Percentiles rank a stretch among this genome's conserved stretches.
These are phyloP conservation scores for Mixia osmundae DNA, from an alignment of 1,284 basidiomycete genomes.

Conservation along the genomic window DNA sequence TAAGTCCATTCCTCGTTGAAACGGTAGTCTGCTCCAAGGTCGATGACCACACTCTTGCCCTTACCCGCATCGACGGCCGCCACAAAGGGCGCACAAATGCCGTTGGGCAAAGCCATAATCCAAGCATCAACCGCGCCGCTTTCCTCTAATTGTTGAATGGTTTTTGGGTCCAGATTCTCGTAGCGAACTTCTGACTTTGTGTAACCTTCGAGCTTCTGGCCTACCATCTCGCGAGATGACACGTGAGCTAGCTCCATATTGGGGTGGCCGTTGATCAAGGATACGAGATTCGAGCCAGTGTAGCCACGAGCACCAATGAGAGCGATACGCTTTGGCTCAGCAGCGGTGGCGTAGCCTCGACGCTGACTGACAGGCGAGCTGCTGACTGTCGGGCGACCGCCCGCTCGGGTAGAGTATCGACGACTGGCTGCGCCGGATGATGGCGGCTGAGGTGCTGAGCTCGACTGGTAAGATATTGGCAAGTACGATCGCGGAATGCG, in stretches of 20 bases:
- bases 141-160: conserved; percentile 69
- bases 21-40: conserved; percentile 82
- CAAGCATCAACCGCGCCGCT: conserved; percentile 75
- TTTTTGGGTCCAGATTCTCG: conserved; percentile 47
- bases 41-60: conserved; percentile 55
- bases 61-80: conserved; percentile 68
- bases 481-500: conserved; percentile 70
- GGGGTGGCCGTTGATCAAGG: conserved; percentile 63
- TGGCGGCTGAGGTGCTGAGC: conserved; percentile 3
- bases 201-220: conserved; percentile 56
- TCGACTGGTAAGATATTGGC: conserved; percentile 28
- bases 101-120: conserved; percentile 96
- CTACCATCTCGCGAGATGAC: conserved; percentile 83
- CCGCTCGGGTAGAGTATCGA: conserved; percentile 30
- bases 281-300: conserved; percentile 79
- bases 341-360: conserved; percentile 27
- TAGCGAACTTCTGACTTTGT: conserved; percentile 51
- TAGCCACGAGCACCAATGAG: conserved; percentile 88
- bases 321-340: conserved; percentile 62
- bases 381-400: too few species aligned
- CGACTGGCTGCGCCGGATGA: conserved; percentile 12
- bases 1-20: conserved; percentile 93
- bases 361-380: too few species aligned
- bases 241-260: conserved; percentile 75
- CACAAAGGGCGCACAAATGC: conserved; percentile 89